phyloP scores from a whole-genome alignment of 768 basidiomycete species.

The Hygrocybe coccinea region DNA sequence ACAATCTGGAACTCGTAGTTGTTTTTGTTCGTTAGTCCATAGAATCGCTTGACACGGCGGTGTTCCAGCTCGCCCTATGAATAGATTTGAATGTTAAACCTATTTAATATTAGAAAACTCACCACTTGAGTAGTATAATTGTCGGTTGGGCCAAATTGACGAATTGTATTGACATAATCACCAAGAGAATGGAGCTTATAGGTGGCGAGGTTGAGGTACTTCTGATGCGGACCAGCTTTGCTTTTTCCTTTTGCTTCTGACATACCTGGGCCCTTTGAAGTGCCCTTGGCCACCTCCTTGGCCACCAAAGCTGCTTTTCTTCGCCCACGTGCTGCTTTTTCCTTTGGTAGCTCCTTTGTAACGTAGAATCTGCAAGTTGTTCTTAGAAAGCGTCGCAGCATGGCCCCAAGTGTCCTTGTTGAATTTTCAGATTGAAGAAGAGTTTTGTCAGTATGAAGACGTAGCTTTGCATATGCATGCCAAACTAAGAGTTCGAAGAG shows the following conservation, averaged over 20 bases:
- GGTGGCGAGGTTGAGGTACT: slow-evolving; percentile 27
- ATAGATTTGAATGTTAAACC: neutral
- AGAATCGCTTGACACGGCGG: slow-evolving; percentile 29
- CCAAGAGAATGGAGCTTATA: slow-evolving; percentile 39
- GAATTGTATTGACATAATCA: slow-evolving; percentile 31
- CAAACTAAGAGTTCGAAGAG: slow-evolving; percentile 32
- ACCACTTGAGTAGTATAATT: slow-evolving; percentile 40
- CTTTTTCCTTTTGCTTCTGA: neutral
- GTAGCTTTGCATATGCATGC: slow-evolving; percentile 40
- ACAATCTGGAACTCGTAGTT: slow-evolving; percentile 23
- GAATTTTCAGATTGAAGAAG: slow-evolving; percentile 20
- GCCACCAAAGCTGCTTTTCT: slow-evolving; percentile 10
- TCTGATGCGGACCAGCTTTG: slow-evolving; percentile 5
- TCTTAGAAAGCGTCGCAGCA: slow-evolving; percentile 26
- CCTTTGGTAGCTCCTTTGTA: slow-evolving; percentile 35
- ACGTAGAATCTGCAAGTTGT: slow-evolving; percentile 22
- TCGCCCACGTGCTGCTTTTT: slow-evolving; percentile 29
- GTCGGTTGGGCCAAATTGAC: slow-evolving; percentile 33
- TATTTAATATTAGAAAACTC: slow-evolving; percentile 7
- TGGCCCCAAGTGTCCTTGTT: slow-evolving; percentile 23
- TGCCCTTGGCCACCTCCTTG: neutral
- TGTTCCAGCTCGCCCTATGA: slow-evolving; percentile 37
- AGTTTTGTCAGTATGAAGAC: slow-evolving; percentile 34
- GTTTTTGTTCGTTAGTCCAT: slow-evolving; percentile 28
- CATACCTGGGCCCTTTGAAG: neutral